Percentiles rank a stretch among this genome's conserved stretches.
Evolutionary conservation across 106 monocot genomes (phyloP).

Genomic region (Platanthera guangdongensis): DNA sequence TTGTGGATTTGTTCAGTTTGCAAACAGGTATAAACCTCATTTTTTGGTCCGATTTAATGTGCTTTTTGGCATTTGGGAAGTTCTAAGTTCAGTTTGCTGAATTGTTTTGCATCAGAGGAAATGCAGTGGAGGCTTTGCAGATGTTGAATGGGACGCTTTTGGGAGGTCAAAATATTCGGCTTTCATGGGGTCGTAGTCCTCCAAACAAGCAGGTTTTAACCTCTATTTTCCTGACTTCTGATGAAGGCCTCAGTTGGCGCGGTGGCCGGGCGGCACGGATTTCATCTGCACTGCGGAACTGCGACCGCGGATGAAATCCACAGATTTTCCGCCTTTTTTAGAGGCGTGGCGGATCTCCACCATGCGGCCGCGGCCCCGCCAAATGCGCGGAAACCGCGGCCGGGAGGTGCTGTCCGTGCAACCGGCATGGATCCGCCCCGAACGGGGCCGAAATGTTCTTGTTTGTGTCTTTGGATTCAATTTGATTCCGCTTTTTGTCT

Average conservation of each 20-base stretch:
- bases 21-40: constrained; percentile 24
- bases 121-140: constrained; percentile 14
- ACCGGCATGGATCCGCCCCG: too few relatives aligned
- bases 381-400: too few relatives aligned
- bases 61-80: background rate
- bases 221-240: background rate
- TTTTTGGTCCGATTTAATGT: background rate
- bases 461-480: background rate
- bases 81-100: background rate
- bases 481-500: background rate
- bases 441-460: background rate
- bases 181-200: constrained; percentile 34
- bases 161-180: constrained; percentile 25
- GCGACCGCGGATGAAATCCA: too few relatives aligned
- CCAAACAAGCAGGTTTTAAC: constrained; percentile 18
- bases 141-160: constrained; percentile 18
- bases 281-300: too few relatives aligned
- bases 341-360: too few relatives aligned
- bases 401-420: too few relatives aligned
- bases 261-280: too few relatives aligned
- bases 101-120: constrained; percentile 9
- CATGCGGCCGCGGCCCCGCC: too few relatives aligned
- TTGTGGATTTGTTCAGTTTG: constrained; percentile 64
- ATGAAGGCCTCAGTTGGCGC: too few relatives aligned
- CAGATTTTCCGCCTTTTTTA: too few relatives aligned